A percentile compares a stretch with the other conserved stretches of the same genome.
Evolutionary conservation across 768 basidiomycete species (phyloP).

Genomic region (Roridomyces roridus): DNA sequence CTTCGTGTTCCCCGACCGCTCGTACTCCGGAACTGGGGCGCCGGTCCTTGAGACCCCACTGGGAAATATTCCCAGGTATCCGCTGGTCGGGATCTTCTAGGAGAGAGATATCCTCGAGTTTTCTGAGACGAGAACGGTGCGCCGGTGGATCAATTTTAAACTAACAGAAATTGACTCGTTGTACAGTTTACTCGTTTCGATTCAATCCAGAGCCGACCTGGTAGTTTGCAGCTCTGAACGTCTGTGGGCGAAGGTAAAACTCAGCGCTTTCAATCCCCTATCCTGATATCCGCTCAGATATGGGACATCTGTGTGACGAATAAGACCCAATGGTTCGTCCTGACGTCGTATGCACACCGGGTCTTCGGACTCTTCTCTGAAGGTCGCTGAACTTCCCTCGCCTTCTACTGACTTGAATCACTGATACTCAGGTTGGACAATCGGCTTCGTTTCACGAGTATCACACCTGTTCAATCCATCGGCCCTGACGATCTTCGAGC

Average conservation of each 20-base stretch:
- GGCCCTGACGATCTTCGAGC: conserved; percentile 1
- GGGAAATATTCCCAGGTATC: not conserved
- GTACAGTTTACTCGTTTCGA: not conserved
- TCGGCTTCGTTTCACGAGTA: conserved; percentile 10
- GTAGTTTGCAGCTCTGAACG: not conserved
- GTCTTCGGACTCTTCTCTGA: conserved; percentile 13
- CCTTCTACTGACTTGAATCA: no score
- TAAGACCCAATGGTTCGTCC: conserved; percentile 10
- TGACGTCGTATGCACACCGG: conserved; percentile 12
- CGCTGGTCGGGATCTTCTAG: conserved; percentile 10
- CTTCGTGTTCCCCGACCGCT: conserved; percentile 5
- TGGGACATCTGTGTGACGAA: conserved; percentile 7
- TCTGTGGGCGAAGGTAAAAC: conserved; percentile 6
- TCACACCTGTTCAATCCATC: not conserved
- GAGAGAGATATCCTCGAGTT: conserved; percentile 9
- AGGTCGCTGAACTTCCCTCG: not conserved
- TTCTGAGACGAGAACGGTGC: not conserved
- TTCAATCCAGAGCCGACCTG: not conserved
- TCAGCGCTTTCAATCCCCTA: no score
- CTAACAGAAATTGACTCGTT: not conserved
- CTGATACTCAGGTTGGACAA: conserved; percentile 9
- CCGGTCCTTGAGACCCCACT: conserved; percentile 3
- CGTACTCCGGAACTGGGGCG: not conserved
- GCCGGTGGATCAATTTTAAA: not conserved
- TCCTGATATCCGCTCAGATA: not conserved